These are phyloP conservation scores for Aspergillus coremiiformis DNA, from an alignment of 495 filamentous ascomycete species.

Conservation along the genomic window DNA sequence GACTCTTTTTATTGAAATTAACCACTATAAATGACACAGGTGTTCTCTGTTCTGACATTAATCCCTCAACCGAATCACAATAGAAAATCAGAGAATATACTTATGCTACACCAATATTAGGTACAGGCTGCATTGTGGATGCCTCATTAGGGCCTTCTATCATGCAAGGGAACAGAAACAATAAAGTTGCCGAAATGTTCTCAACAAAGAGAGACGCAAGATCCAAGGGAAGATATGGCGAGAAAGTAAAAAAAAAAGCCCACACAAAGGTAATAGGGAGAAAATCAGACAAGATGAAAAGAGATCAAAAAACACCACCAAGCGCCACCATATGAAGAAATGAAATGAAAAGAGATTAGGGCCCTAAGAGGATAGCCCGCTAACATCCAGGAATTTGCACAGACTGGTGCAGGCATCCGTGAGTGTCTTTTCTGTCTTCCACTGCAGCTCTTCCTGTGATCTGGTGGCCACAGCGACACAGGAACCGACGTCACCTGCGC, in stretches of 20 bases:
- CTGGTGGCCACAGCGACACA: constrained; percentile 72
- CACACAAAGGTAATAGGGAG: background rate
- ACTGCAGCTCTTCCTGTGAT: constrained; percentile 77
- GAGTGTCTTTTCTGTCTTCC: constrained; percentile 78
- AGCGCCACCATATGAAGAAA: background rate
- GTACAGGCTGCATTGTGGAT: background rate
- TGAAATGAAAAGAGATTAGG: background rate
- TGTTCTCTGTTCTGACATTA: background rate
- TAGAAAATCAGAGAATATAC: background rate
- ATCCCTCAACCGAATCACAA: background rate
- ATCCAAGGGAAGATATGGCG: constrained; percentile 7
- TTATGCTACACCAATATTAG: constrained; percentile 4
- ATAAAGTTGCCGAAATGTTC: constrained; percentile 1
- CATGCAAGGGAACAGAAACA: constrained; percentile 11
- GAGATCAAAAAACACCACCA: background rate
- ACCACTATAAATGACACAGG: background rate
- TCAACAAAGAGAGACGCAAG: background rate
- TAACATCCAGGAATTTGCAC: constrained; percentile 56
- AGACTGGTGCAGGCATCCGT: constrained; percentile 79
- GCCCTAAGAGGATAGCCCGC: constrained; percentile 24
- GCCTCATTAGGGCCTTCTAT: constrained; percentile 10
- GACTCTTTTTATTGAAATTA: background rate
- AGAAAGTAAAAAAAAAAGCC: background rate
- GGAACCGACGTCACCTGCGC: constrained; percentile 74
- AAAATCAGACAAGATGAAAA: background rate